A percentile compares a stretch with the other conserved stretches of the same genome.
These are phyloP conservation scores for Podospora anserina DNA, from an alignment of 495 filamentous ascomycete species.

Conservation along the genomic window DNA sequence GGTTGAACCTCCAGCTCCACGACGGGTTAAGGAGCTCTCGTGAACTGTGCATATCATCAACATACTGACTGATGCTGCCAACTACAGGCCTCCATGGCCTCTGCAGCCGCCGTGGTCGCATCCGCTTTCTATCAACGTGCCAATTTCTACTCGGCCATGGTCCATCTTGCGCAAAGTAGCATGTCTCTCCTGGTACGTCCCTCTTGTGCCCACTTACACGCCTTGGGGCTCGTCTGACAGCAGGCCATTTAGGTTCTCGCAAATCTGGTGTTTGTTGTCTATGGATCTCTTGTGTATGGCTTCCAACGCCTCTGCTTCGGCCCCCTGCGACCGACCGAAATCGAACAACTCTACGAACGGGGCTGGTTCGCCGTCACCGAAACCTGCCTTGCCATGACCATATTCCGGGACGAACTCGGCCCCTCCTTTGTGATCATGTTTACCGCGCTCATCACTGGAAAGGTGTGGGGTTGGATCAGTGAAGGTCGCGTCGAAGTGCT, in stretches of 20 bases:
- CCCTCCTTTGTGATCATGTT: slow-evolving; percentile 96
- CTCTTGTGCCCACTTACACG: slow-evolving; percentile 3
- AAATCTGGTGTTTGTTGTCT: slow-evolving; percentile 77
- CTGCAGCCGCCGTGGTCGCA: slow-evolving; percentile 48
- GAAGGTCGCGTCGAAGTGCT: slow-evolving; percentile 90
- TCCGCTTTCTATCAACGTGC: slow-evolving; percentile 90
- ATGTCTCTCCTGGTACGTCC: slow-evolving; percentile 80
- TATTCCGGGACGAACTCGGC: slow-evolving; percentile 91
- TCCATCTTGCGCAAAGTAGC: slow-evolving; percentile 93
- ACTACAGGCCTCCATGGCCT: slow-evolving; percentile 26
- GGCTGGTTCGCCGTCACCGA: slow-evolving; percentile 97
- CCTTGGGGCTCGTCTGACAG: slow-evolving; percentile 4
- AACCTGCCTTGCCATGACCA: slow-evolving; percentile 97
- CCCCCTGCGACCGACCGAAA: slow-evolving; percentile 85
- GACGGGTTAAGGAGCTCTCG: background rate
- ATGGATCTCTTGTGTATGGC: slow-evolving; percentile 73
- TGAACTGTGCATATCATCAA: background rate
- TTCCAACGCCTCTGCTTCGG: slow-evolving; percentile 90
- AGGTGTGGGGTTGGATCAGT: slow-evolving; percentile 98
- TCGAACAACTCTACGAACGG: slow-evolving; percentile 94
- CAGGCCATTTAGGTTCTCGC: slow-evolving; percentile 65
- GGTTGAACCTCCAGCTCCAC: slow-evolving; percentile 22
- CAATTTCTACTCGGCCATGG: slow-evolving; percentile 96
- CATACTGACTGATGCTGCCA: slow-evolving; percentile 17
- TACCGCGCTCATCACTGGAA: slow-evolving; percentile 81